A percentile compares a stretch with the other conserved stretches of the same genome.
These are phyloP conservation scores for Effrenium voratum DNA, from an alignment of 73 alveolate species.

Conservation along the genomic window DNA sequence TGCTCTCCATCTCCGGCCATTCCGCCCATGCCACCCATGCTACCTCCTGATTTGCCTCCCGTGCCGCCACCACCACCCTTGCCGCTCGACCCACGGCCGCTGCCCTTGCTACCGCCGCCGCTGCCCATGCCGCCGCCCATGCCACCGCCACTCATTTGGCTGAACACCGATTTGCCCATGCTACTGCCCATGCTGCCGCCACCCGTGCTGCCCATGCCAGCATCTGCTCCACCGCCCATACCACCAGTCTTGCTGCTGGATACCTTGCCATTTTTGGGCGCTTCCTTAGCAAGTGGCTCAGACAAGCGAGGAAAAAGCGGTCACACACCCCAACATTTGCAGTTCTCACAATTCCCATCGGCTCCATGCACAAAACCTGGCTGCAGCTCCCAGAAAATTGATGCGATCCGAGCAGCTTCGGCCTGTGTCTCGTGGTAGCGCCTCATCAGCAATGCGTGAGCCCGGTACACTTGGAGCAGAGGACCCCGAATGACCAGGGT, in stretches of 20 bases:
- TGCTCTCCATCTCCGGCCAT: too few relatives aligned
- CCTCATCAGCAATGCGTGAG: conserved; percentile 77
- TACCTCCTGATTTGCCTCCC: too few relatives aligned
- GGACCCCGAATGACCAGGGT: conserved; percentile 79
- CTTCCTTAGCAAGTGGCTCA: neutral
- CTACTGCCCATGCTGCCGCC: too few relatives aligned
- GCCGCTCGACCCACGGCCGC: too few relatives aligned
- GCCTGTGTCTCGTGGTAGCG: conserved; percentile 69
- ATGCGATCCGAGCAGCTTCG: neutral
- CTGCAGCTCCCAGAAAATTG: neutral
- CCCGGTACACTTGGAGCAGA: conserved; percentile 54
- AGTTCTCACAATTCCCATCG: neutral
- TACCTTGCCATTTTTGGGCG: neutral
- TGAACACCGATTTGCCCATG: too few relatives aligned
- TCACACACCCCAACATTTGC: neutral
- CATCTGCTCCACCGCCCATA: neutral
- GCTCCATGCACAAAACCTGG: neutral
- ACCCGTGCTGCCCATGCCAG: too few relatives aligned
- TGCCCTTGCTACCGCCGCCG: too few relatives aligned
- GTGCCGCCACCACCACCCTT: too few relatives aligned
- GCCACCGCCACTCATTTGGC: too few relatives aligned
- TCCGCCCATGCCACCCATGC: too few relatives aligned
- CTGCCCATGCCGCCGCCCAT: too few relatives aligned
- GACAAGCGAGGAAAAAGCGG: neutral
- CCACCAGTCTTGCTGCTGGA: neutral